These are phyloP conservation scores for Keithomyces neogunnii DNA, from an alignment of 2,329 filamentous ascomycete species.

Conservation along the genomic window DNA sequence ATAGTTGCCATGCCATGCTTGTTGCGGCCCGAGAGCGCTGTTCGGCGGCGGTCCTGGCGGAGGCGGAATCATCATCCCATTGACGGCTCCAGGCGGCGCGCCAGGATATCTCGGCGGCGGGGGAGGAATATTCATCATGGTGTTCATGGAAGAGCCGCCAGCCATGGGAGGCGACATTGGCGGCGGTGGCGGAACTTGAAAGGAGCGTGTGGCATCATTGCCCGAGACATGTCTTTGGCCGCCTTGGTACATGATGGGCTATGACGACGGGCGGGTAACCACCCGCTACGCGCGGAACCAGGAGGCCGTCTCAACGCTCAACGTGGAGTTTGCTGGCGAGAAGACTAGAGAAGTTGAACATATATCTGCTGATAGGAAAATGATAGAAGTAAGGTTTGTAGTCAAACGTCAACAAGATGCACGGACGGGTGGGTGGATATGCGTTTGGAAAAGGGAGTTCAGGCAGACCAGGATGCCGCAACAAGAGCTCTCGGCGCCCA, in stretches of 20 bases:
- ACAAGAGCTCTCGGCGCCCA: conserved; percentile 1
- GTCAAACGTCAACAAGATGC: background rate
- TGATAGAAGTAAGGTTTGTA: too few relatives aligned
- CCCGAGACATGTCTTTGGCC: conserved; percentile 40
- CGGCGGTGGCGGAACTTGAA: conserved; percentile 47
- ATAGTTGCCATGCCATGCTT: conserved; percentile 46
- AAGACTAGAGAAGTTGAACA: background rate
- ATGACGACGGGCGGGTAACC: background rate
- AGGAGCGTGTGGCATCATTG: conserved; percentile 42
- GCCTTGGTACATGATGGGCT: conserved; percentile 44
- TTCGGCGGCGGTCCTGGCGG: conserved; percentile 46
- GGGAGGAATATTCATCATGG: conserved; percentile 43
- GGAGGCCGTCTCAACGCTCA: background rate
- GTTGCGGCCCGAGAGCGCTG: conserved; percentile 28
- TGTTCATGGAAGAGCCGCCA: conserved; percentile 31
- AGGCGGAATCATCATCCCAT: conserved; percentile 40
- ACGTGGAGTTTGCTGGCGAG: background rate
- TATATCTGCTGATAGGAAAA: background rate
- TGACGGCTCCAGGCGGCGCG: conserved; percentile 27
- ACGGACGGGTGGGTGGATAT: background rate
- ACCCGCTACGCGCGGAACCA: background rate
- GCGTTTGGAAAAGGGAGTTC: background rate
- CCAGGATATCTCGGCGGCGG: conserved; percentile 46
- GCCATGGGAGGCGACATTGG: conserved; percentile 43
- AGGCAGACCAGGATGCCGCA: conserved; percentile 1